Conservation (phyloP, 2,329 filamentous ascomycete species). For the Corniculantispora saksenae region DNA sequence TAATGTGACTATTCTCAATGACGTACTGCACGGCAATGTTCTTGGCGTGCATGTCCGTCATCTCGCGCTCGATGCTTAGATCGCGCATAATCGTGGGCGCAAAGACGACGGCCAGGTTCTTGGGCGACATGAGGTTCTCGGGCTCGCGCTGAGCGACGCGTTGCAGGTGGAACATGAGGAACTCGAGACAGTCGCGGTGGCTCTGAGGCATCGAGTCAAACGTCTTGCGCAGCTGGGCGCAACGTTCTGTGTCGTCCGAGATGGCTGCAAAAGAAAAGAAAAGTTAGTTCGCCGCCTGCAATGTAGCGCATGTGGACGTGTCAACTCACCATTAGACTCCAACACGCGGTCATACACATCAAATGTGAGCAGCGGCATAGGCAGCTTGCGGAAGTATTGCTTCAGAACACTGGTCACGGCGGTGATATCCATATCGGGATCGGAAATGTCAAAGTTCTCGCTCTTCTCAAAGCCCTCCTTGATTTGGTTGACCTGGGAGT, state of each 20-base stretch:
- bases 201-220: slow-evolving; percentile 78
- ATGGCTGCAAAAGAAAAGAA: slow-evolving; percentile 62
- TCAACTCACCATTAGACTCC: slow-evolving; percentile 70
- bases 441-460: slow-evolving; percentile 87
- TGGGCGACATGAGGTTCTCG: slow-evolving; percentile 94
- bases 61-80: slow-evolving; percentile 84
- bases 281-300: slow-evolving; percentile 23
- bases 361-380: slow-evolving; percentile 85
- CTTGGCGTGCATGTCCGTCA: slow-evolving; percentile 94
- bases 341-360: slow-evolving; percentile 89
- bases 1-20: slow-evolving; percentile 82
- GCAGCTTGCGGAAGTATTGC: slow-evolving; percentile 94
- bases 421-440: slow-evolving; percentile 91
- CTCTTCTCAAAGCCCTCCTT: slow-evolving; percentile 89
- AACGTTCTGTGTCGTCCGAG: slow-evolving; percentile 65
- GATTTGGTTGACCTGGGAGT: slow-evolving; percentile 84
- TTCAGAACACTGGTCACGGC: slow-evolving; percentile 94
- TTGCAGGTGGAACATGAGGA: slow-evolving; percentile 89
- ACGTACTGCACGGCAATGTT: slow-evolving; percentile 90
- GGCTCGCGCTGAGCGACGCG: slow-evolving; percentile 80
- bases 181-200: slow-evolving; percentile 88
- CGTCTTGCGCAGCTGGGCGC: slow-evolving; percentile 69
- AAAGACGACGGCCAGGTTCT: slow-evolving; percentile 95
- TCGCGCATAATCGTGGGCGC: slow-evolving; percentile 97
- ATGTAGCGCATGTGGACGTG: neutral